Evolutionary conservation across 805 yeast species (phyloP).

Genomic region (Barnettozyma populi): DNA sequence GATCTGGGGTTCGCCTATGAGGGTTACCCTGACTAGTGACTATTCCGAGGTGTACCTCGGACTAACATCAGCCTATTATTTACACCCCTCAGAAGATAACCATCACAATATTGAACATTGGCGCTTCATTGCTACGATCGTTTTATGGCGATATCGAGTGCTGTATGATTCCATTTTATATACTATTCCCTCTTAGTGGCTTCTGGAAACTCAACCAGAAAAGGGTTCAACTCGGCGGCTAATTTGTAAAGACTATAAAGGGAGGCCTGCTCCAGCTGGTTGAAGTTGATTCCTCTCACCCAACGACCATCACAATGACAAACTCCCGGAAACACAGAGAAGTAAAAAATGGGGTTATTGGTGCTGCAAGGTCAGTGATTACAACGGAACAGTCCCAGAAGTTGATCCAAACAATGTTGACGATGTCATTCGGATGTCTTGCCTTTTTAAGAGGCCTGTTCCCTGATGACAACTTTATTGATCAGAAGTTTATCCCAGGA

Average conservation of each 20-base stretch:
- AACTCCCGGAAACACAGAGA: not conserved
- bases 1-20: not conserved
- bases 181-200: not conserved
- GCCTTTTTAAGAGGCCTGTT: constrained; percentile 53
- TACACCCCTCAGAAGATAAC: no score
- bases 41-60: not conserved
- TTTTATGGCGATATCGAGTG: not conserved
- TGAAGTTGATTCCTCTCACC: not conserved
- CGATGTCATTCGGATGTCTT: constrained; percentile 52
- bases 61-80: no score
- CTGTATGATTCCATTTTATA: not conserved
- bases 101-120: not conserved
- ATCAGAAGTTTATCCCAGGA: constrained; percentile 39
- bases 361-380: constrained; percentile 15
- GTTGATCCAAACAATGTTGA: constrained; percentile 42
- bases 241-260: not conserved
- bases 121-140: not conserved
- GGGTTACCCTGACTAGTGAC: not conserved
- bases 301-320: not conserved
- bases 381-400: constrained; percentile 38
- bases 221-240: not conserved
- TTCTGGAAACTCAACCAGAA: not conserved
- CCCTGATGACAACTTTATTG: constrained; percentile 48
- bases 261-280: not conserved
- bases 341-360: not conserved